Evolutionary conservation across 495 filamentous ascomycete genomes (phyloP), one percentile per base, ranked within the genome.

Genomic region (Thermochaetoides thermophila): DNA sequence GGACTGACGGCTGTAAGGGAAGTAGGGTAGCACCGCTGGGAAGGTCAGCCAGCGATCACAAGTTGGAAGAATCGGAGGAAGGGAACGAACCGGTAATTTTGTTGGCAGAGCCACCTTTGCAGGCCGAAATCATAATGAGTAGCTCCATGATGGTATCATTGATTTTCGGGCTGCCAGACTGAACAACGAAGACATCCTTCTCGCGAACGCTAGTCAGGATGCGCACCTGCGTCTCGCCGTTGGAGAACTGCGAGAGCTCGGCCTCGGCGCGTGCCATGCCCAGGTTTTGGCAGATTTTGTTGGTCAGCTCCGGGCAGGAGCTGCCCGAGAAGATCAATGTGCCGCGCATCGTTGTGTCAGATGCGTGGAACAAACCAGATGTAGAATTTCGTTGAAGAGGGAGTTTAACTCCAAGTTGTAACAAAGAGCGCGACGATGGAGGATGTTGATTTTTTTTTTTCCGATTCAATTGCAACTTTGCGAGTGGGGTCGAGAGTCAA

Each of bases 91-190:
- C 87, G 49, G 89, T 97, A 58, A 97, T 85, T 44, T 87, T 92
- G 64, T 86, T 92, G 32, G 91, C 82, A 25, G 91, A 96, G 36
- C 86, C 87, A 50, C 89, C 84, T 54, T 93, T 97, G 68, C 89
- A 96, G 32, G 89, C 89, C 38, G 84, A 87, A 47, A 96, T 94
- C 79, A 97, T 86, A 57, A 97, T 95, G 48, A 96, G 73, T 37
- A 97, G 68, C 66, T 97, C 89, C 81, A 97, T 93, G 49, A 97
- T 81, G 42, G 81, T 87, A 60, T 97, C 91, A 60, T 97, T 97
- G 68, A 94, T 91, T 71, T 81, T 86, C 47, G 71, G 66, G 57
- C 91, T 95, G 34, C 89, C 89, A 44, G 87, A 95, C 68, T 97
- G 89, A 12, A 97, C 80, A 50, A 97, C 85, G 60, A 96, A 97